Conservation (phyloP, 2,329 filamentous ascomycete species). For the Neurospora sp. region DNA sequence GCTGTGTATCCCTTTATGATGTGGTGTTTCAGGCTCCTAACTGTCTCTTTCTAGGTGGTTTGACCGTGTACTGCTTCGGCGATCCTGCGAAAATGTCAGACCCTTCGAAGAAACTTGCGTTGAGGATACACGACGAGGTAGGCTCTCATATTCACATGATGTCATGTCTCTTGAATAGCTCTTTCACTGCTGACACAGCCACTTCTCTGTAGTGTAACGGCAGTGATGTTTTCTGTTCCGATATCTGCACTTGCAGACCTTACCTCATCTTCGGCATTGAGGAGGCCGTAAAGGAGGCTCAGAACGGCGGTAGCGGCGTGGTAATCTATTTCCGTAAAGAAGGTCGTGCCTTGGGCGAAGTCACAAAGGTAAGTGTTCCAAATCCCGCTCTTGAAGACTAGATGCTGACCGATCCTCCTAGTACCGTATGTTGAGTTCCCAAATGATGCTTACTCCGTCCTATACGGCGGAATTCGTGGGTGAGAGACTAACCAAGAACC, state of each 20-base stretch:
- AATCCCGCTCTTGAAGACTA: conserved; percentile 13
- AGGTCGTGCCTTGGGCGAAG: conserved; percentile 86
- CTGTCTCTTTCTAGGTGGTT: conserved; percentile 44
- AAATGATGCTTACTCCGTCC: background rate
- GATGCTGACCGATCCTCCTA: conserved; percentile 25
- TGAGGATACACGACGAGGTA: conserved; percentile 68
- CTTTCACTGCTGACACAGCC: conserved; percentile 6
- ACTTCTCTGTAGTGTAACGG: conserved; percentile 62
- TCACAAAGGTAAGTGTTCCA: conserved; percentile 66
- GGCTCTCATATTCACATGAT: conserved; percentile 8
- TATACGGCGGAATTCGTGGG: background rate
- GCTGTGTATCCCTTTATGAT: background rate
- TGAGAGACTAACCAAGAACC: conserved; percentile 16
- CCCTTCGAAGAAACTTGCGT: conserved; percentile 66
- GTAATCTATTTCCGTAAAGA: conserved; percentile 99
- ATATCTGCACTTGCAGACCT: conserved; percentile 93
- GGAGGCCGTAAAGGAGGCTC: conserved; percentile 94
- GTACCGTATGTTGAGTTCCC: conserved; percentile 33
- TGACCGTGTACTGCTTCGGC: conserved; percentile 96
- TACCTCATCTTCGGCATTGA: conserved; percentile 96
- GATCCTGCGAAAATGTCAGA: conserved; percentile 92
- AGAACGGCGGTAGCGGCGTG: conserved; percentile 84
- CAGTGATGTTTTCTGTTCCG: conserved; percentile 93
- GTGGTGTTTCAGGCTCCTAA: conserved; percentile 3
- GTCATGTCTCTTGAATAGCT: background rate